Base-by-base conservation (phyloP, 208 protist species). In the Trypanosomatidae sp. region DNA sequence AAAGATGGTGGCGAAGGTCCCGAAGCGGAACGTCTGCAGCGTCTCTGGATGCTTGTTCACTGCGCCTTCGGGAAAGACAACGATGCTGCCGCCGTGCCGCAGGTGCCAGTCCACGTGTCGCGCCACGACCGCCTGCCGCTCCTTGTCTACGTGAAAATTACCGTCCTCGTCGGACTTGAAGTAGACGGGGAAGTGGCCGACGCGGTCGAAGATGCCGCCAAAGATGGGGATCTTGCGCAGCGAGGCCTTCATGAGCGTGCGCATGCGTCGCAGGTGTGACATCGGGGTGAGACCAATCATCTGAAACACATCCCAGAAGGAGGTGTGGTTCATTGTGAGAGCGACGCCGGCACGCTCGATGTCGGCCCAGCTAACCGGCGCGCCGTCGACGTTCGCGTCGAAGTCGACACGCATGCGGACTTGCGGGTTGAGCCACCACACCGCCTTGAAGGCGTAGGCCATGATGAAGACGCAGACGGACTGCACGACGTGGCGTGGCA, bases 131-230 rank as follows among this genome's bases (percentile, higher is more conserved):
- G 77, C 79, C 74, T 92, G 88, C 66, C 59, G 62, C 59, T 89
- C 86, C 72, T 86, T 87, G 76, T 92, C 86, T 13, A 92, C 81
- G 7, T 77, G 64, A 50, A 89, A 92, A 69, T 78, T 76, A 0
- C 78, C 82, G n/a, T 82, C 83, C 25, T 73, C 79, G 49, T 90
- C 85, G 33, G 81, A 86, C 62, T 82, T 92, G 81, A 92, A 94
- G 83, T 88, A 91, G 15, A 94, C 89, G 5, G 89, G 89, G 66
- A 91, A 94, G 83, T 94, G 87, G 5, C 89, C 89, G 52, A 88
- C 84, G 43, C 80, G 80, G 67, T 86, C 76, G 46, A 87, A 86
- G 52, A 83, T 69, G 56, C 74, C 77, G 36, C 87, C 87, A 55
- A 89, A 89, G 73, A 92, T 71, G 9, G 87, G 87, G 50, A 92